These are phyloP conservation scores for Dactylonectria macrodidyma DNA, from an alignment of 2,329 filamentous ascomycete species.

Conservation along the genomic window DNA sequence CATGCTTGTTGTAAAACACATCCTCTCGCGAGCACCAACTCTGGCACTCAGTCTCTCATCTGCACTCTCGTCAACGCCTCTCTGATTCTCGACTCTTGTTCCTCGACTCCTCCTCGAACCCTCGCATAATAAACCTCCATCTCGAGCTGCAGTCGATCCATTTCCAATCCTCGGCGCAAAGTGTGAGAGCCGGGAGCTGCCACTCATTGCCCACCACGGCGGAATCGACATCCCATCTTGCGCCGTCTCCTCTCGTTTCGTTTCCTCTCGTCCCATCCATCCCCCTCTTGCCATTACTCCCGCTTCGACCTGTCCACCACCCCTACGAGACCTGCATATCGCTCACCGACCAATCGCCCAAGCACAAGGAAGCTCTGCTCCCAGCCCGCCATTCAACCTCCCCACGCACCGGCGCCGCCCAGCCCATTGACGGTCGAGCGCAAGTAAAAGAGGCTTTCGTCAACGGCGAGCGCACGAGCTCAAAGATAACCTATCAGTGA, in stretches of 20 bases:
- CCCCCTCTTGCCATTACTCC: conserved; percentile 15
- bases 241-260: neutral
- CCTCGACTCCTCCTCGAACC: neutral
- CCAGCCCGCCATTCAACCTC: conserved; percentile 8
- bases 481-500: neutral
- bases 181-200: too few relatives aligned
- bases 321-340: conserved; percentile 37
- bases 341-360: conserved; percentile 35
- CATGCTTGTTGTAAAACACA: neutral
- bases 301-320: conserved; percentile 1
- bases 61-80: neutral
- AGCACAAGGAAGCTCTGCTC: conserved; percentile 5
- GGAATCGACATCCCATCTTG: neutral
- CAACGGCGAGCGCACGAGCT: conserved; percentile 16
- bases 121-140: neutral
- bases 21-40: neutral
- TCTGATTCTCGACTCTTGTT: neutral
- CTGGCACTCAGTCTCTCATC: neutral
- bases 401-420: conserved; percentile 1
- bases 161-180: neutral
- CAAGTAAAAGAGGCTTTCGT: neutral
- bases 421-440: conserved; percentile 16
- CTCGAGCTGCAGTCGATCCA: neutral
- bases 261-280: neutral
- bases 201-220: neutral